These are phyloP conservation scores for Eimeria acervulina DNA, from an alignment of 169 alveolate genomes.

Conservation along the genomic window DNA sequence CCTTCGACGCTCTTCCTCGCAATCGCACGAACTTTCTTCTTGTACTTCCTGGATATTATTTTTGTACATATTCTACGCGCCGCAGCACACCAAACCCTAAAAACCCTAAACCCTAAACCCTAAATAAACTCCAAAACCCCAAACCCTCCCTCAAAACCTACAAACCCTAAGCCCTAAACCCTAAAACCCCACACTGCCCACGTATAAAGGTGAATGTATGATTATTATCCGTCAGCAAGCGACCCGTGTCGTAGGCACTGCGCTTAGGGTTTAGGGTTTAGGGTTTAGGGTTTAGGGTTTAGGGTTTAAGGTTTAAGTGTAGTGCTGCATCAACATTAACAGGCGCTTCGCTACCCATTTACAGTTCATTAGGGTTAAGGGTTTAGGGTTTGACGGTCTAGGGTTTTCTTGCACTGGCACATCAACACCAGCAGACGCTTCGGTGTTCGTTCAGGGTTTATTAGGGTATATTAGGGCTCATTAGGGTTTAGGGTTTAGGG, in stretches of 20 bases:
- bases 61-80: slow-evolving; percentile 50
- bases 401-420: too few species aligned
- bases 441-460: too few species aligned
- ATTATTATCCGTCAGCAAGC: too few species aligned
- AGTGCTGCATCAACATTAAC: too few species aligned
- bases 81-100: slow-evolving; percentile 53
- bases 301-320: background rate
- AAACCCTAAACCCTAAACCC: slow-evolving; percentile 28
- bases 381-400: too few species aligned
- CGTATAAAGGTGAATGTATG: too few species aligned
- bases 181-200: background rate
- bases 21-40: slow-evolving; percentile 77
- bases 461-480: too few species aligned
- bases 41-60: slow-evolving; percentile 68
- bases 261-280: background rate
- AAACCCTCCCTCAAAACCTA: background rate
- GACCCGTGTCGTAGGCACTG: too few species aligned
- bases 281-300: slow-evolving; percentile 4
- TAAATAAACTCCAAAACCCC: background rate
- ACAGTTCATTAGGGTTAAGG: too few species aligned
- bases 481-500: too few species aligned
- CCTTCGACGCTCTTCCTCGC: slow-evolving; percentile 81
- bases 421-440: too few species aligned
- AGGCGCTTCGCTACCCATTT: too few species aligned
- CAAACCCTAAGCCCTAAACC: slow-evolving; percentile 3